phyloP scores from a whole-genome alignment of 2,329 filamentous ascomycete species.

The Stromatinia cepivora region DNA sequence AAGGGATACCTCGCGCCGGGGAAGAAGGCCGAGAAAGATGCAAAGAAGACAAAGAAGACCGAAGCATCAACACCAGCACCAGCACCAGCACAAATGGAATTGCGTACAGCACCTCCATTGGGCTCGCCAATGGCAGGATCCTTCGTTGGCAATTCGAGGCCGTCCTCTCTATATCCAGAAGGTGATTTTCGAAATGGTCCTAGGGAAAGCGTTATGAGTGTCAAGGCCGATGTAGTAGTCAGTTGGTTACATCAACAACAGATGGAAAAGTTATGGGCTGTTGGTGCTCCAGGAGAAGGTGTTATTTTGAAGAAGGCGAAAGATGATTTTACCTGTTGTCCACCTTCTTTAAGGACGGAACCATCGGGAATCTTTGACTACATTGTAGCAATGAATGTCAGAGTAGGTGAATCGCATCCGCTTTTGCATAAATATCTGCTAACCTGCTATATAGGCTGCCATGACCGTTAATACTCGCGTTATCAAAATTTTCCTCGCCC shows the following conservation, averaged over 20 bases:
- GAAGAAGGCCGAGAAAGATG: slow-evolving; percentile 18
- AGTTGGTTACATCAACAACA: slow-evolving; percentile 64
- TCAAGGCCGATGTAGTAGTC: slow-evolving; percentile 63
- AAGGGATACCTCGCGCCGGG: slow-evolving; percentile 24
- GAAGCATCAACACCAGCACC: background rate
- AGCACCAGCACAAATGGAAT: background rate
- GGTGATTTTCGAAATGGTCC: slow-evolving; percentile 47
- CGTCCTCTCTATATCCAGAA: slow-evolving; percentile 43
- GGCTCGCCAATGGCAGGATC: slow-evolving; percentile 9
- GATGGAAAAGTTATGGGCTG: slow-evolving; percentile 54
- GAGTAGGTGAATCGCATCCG: slow-evolving; percentile 44
- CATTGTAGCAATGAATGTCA: slow-evolving; percentile 52
- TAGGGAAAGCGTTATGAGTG: slow-evolving; percentile 50
- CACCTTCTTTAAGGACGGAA: slow-evolving; percentile 48
- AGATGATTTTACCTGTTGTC: slow-evolving; percentile 53
- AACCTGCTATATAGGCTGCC: slow-evolving; percentile 50
- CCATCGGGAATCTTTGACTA: slow-evolving; percentile 52
- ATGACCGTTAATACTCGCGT: slow-evolving; percentile 68
- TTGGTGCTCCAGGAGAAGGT: slow-evolving; percentile 51
- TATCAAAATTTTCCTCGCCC: slow-evolving; percentile 58
- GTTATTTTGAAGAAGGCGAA: slow-evolving; percentile 55
- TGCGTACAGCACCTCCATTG: slow-evolving; percentile 6
- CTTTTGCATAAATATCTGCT: background rate
- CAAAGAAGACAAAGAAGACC: background rate
- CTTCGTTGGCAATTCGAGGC: slow-evolving; percentile 16